Evolutionary conservation across 805 yeast genomes (phyloP).

Genomic region (Jamesozyma hellenica): DNA sequence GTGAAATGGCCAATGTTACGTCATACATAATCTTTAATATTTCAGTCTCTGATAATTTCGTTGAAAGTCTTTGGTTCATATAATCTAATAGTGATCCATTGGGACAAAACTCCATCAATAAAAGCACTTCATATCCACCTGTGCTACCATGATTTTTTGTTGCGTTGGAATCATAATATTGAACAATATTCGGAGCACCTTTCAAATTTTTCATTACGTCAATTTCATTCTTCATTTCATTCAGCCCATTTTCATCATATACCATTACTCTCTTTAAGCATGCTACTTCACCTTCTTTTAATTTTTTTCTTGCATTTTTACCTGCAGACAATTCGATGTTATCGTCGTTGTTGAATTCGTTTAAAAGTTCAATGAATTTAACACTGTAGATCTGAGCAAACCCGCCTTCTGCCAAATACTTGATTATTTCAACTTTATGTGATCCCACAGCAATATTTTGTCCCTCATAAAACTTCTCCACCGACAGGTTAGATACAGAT

Average conservation of each 20-base stretch:
- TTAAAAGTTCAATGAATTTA: conserved; percentile 30
- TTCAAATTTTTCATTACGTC: conserved; percentile 64
- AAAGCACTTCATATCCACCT: conserved; percentile 69
- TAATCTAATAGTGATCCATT: conserved; percentile 81
- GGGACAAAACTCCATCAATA: conserved; percentile 90
- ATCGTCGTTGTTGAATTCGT: conserved; percentile 13
- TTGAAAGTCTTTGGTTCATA: conserved; percentile 78
- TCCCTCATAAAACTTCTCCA: conserved; percentile 31
- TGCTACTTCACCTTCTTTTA: conserved; percentile 35
- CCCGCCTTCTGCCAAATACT: conserved; percentile 64
- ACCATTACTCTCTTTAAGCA: conserved; percentile 70
- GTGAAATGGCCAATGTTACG: conserved; percentile 67
- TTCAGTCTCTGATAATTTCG: conserved; percentile 68
- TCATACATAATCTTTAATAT: conserved; percentile 78
- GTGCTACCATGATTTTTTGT: conserved; percentile 36
- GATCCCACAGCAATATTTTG: conserved; percentile 51
- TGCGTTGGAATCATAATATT: conserved; percentile 70
- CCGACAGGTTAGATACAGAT: conserved; percentile 4
- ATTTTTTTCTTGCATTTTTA: background rate
- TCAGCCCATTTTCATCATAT: conserved; percentile 59
- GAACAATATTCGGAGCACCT: conserved; percentile 49
- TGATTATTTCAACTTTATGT: conserved; percentile 43
- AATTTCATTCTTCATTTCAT: conserved; percentile 63
- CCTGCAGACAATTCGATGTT: conserved; percentile 6
- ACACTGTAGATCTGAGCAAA: conserved; percentile 74